Evolutionary conservation across 371 early-diverging fungal genomes (phyloP).

Genomic region (Phascolomyces articulosus): DNA sequence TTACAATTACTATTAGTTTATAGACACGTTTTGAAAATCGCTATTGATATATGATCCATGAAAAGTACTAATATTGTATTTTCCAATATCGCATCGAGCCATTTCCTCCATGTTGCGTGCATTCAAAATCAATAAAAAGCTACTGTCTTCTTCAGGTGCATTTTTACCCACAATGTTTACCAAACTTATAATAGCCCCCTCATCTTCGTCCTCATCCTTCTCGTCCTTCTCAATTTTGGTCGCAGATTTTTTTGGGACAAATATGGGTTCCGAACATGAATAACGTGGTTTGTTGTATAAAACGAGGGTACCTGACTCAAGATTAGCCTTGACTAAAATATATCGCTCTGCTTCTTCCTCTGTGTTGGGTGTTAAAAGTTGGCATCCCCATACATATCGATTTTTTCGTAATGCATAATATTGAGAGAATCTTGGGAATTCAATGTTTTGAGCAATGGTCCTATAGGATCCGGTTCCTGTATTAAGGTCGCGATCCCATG

Average conservation of each 20-base stretch:
- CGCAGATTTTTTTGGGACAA: slow-evolving; percentile 55
- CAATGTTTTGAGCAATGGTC: slow-evolving; percentile 42
- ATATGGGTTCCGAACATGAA: slow-evolving; percentile 67
- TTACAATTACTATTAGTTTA: slow-evolving; percentile 14
- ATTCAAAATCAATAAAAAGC: slow-evolving; percentile 61
- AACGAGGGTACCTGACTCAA: slow-evolving; percentile 19
- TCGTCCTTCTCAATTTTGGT: no score
- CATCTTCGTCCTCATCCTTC: slow-evolving; percentile 50
- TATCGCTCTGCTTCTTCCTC: slow-evolving; percentile 25
- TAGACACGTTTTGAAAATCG: slow-evolving; percentile 33
- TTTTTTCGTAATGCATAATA: slow-evolving; percentile 20
- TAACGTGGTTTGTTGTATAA: slow-evolving; percentile 33
- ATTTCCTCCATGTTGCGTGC: slow-evolving; percentile 57
- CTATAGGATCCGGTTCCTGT: slow-evolving; percentile 2
- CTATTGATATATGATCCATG: slow-evolving; percentile 54
- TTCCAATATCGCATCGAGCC: slow-evolving; percentile 50
- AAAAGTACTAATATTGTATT: slow-evolving; percentile 52
- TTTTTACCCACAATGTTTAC: slow-evolving; percentile 25
- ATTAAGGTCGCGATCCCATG: slow-evolving; percentile 1
- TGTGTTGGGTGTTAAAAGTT: neutral
- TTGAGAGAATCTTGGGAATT: slow-evolving; percentile 41
- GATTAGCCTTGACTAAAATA: slow-evolving; percentile 49
- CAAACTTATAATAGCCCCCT: slow-evolving; percentile 61
- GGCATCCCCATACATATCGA: slow-evolving; percentile 37
- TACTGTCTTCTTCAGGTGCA: slow-evolving; percentile 23